A percentile compares a stretch with the other conserved stretches of the same genome.
Evolutionary conservation across 495 filamentous ascomycete genomes (phyloP).

Genomic region (Podospora bellae-mahoneyi): DNA sequence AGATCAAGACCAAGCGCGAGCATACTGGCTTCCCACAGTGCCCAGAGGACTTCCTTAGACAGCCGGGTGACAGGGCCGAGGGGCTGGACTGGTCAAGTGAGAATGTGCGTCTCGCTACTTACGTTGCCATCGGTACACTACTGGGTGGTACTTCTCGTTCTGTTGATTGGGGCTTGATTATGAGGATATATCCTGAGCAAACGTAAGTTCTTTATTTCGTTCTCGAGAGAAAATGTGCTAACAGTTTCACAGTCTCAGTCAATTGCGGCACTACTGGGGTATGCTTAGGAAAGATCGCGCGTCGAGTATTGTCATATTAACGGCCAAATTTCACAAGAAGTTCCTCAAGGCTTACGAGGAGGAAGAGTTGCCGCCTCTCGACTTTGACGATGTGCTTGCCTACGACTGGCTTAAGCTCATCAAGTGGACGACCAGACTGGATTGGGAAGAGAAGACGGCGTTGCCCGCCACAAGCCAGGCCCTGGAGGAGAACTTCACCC

Average conservation of each 20-base stretch:
- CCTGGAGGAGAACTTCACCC: slow-evolving; percentile 31
- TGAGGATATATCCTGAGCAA: slow-evolving; percentile 61
- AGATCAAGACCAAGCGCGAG: slow-evolving; percentile 39
- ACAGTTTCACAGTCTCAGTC: slow-evolving; percentile 36
- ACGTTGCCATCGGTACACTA: slow-evolving; percentile 68
- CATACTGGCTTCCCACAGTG: slow-evolving; percentile 37
- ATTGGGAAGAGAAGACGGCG: slow-evolving; percentile 34
- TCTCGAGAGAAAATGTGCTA: not conserved
- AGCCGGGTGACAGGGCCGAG: slow-evolving; percentile 25
- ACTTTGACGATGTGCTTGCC: slow-evolving; percentile 64
- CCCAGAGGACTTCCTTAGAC: slow-evolving; percentile 37
- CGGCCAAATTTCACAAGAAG: slow-evolving; percentile 68
- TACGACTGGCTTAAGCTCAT: slow-evolving; percentile 78
- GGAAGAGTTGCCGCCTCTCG: slow-evolving; percentile 62
- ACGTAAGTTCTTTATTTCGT: slow-evolving; percentile 16
- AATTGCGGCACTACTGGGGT: slow-evolving; percentile 60
- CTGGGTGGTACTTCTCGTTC: slow-evolving; percentile 66
- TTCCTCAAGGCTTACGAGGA: slow-evolving; percentile 75
- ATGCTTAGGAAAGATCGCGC: slow-evolving; percentile 55
- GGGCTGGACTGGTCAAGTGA: slow-evolving; percentile 41
- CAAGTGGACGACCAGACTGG: slow-evolving; percentile 59
- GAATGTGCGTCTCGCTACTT: slow-evolving; percentile 58
- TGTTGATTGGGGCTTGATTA: slow-evolving; percentile 72
- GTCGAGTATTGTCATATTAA: slow-evolving; percentile 63
- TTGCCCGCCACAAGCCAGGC: slow-evolving; percentile 38